Percentiles rank a stretch among this genome's conserved stretches.
These are phyloP conservation scores for Auricularia auricula-judae DNA, from an alignment of 768 basidiomycete species.

Conservation along the genomic window DNA sequence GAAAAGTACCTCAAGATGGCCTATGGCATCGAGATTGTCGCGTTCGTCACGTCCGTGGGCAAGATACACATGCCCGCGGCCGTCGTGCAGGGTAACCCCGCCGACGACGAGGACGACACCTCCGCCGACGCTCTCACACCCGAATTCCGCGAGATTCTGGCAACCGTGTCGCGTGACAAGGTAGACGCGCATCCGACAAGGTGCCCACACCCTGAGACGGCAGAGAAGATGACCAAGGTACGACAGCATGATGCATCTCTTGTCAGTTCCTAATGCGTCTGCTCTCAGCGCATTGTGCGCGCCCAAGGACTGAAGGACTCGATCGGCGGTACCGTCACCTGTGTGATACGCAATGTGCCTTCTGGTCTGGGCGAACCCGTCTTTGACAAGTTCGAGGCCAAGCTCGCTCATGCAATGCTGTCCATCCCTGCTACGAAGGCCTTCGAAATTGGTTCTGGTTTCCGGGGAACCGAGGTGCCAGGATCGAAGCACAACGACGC, in stretches of 20 bases:
- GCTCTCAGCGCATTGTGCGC: conserved; percentile 71
- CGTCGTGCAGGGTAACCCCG: conserved; percentile 12
- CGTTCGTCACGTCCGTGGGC: conserved; percentile 94
- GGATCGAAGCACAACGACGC: conserved; percentile 91
- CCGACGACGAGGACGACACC: conserved; percentile 38
- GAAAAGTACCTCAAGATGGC: conserved; percentile 86
- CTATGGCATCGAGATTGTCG: conserved; percentile 89
- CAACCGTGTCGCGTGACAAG: conserved; percentile 70
- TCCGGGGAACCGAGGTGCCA: conserved; percentile 86
- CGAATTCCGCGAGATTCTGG: conserved; percentile 73
- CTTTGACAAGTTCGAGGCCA: conserved; percentile 97
- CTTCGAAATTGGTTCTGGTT: conserved; percentile 96
- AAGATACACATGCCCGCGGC: conserved; percentile 71
- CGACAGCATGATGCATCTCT: conserved; percentile 6
- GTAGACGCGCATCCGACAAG: conserved; percentile 82
- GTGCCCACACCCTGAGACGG: conserved; percentile 84
- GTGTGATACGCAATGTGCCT: conserved; percentile 86
- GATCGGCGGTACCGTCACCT: conserved; percentile 96
- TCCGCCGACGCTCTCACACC: conserved; percentile 66
- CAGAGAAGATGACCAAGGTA: conserved; percentile 84
- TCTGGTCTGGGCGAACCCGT: conserved; percentile 92
- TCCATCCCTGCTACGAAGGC: conserved; percentile 98
- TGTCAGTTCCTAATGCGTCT: conserved; percentile 1
- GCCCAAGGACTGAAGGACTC: conserved; percentile 89
- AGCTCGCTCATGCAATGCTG: conserved; percentile 94